phyloP scores from a whole-genome alignment of 2,329 filamentous ascomycete genomes.

The Coniochaeta prunicola region DNA sequence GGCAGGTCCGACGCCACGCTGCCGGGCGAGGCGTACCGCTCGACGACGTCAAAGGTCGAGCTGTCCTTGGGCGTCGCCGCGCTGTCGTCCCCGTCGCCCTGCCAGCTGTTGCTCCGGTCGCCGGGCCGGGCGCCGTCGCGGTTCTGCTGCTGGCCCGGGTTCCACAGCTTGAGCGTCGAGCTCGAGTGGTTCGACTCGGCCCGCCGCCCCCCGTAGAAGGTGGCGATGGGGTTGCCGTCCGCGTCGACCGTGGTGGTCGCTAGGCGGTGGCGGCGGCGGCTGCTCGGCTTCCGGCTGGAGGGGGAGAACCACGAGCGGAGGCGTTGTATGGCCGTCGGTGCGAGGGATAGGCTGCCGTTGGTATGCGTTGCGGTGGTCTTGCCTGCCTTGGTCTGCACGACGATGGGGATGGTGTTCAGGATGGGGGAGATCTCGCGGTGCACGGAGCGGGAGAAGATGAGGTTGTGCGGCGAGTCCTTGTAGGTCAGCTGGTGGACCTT shows the following conservation, averaged over 20 bases:
- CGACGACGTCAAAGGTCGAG: constrained; percentile 1
- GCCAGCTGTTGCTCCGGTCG: constrained; percentile 8
- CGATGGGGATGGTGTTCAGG: constrained; percentile 24
- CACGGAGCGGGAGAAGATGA: constrained; percentile 52
- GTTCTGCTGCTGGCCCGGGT: constrained; percentile 10
- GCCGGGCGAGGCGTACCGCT: constrained; percentile 1
- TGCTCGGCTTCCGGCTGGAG: constrained; percentile 2
- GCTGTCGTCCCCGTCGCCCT: constrained; percentile 4
- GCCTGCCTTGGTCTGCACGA: constrained; percentile 8
- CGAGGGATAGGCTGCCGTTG: constrained; percentile 1
- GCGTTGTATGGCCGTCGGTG: neutral
- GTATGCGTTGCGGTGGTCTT: constrained; percentile 7
- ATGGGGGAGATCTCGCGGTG: constrained; percentile 53
- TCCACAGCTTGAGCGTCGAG: constrained; percentile 26
- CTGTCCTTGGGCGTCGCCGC: constrained; percentile 1
- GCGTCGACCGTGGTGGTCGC: constrained; percentile 15
- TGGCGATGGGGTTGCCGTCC: constrained; percentile 21
- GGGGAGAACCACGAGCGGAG: constrained; percentile 4
- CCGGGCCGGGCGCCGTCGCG: constrained; percentile 6
- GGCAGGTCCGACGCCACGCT: neutral
- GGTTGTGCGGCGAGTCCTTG: constrained; percentile 43
- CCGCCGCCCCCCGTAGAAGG: constrained; percentile 11
- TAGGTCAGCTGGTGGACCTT: constrained; percentile 58
- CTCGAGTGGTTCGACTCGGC: constrained; percentile 19
- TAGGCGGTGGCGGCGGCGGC: constrained; percentile 4